Conservation (phyloP, 2,329 filamentous ascomycete species). For the Fusarium longipes region DNA sequence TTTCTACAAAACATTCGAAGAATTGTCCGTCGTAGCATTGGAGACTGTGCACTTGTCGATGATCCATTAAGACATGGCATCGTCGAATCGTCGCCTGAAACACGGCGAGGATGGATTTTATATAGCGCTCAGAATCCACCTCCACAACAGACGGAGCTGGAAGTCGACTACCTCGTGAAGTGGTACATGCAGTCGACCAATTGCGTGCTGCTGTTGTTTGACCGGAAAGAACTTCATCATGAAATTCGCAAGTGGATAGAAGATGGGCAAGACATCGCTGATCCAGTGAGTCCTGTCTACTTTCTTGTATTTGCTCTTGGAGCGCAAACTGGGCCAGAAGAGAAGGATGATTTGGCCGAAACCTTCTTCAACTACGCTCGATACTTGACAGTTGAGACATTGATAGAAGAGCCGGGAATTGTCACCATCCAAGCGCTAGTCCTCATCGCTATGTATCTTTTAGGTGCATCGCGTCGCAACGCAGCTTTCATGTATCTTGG, state of each 20-base stretch:
- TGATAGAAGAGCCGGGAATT: conserved; percentile 53
- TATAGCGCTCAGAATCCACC: conserved; percentile 43
- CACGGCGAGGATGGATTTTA: conserved; percentile 45
- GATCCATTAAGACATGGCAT: conserved; percentile 51
- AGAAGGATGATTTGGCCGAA: conserved; percentile 50
- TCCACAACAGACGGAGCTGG: conserved; percentile 36
- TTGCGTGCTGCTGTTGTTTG: conserved; percentile 48
- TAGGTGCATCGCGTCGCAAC: conserved; percentile 51
- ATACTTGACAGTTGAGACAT: conserved; percentile 47
- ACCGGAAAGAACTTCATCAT: conserved; percentile 44
- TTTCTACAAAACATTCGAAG: conserved; percentile 52
- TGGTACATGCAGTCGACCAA: conserved; percentile 50
- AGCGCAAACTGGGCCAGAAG: conserved; percentile 50
- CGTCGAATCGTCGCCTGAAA: conserved; percentile 49
- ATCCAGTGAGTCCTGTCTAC: conserved; percentile 40
- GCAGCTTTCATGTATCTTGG: conserved; percentile 55
- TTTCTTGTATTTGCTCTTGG: conserved; percentile 50
- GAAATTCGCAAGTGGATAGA: conserved; percentile 48
- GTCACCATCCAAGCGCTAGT: conserved; percentile 50
- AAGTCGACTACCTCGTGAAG: conserved; percentile 45
- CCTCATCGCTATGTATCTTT: conserved; percentile 53
- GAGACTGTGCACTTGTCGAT: conserved; percentile 49
- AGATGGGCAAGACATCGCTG: conserved; percentile 29
- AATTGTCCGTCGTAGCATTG: conserved; percentile 47
- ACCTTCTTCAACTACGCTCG: conserved; percentile 52